Evolutionary conservation across 768 basidiomycete species (phyloP).

Genomic region (Candolleomyces eurysporus): DNA sequence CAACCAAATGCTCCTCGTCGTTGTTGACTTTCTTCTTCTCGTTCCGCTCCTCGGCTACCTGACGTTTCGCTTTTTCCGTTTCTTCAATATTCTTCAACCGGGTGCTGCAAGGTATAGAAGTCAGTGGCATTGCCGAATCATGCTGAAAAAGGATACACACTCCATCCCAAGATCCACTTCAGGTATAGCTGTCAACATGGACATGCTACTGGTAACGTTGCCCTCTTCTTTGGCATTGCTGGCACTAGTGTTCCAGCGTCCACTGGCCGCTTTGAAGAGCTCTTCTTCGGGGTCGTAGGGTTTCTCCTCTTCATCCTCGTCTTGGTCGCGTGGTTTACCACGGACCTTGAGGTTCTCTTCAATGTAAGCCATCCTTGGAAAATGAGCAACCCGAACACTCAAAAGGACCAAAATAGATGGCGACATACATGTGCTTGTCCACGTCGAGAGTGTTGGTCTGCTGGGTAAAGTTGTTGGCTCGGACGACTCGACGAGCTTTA

Average conservation of each 20-base stretch:
- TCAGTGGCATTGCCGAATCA: background rate
- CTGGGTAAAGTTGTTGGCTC: slow-evolving; percentile 93
- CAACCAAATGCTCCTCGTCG: slow-evolving; percentile 83
- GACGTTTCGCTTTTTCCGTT: slow-evolving; percentile 93
- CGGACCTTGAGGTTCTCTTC: slow-evolving; percentile 87
- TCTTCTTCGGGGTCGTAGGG: slow-evolving; percentile 75
- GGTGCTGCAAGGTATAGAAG: slow-evolving; percentile 43
- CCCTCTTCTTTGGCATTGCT: slow-evolving; percentile 78
- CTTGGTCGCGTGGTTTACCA: slow-evolving; percentile 50
- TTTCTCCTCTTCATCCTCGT: slow-evolving; percentile 38
- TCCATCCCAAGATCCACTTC: slow-evolving; percentile 99
- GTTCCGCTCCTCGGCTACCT: slow-evolving; percentile 71
- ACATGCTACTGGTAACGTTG: slow-evolving; percentile 87
- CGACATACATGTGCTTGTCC: slow-evolving; percentile 93
- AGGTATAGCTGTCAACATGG: slow-evolving; percentile 97
- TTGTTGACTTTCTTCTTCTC: slow-evolving; percentile 50
- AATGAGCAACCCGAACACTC: background rate
- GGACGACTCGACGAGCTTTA: slow-evolving; percentile 69
- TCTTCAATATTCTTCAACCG: slow-evolving; percentile 95
- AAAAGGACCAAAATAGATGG: background rate
- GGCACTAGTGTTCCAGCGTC: slow-evolving; percentile 59
- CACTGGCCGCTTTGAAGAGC: slow-evolving; percentile 45
- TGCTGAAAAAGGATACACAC: slow-evolving; percentile 47
- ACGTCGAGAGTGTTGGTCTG: slow-evolving; percentile 96
- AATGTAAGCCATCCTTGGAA: slow-evolving; percentile 91